These are phyloP conservation scores for Gracilaria vermiculophylla DNA, from an alignment of 23 red algal species.

Conservation along the genomic window DNA sequence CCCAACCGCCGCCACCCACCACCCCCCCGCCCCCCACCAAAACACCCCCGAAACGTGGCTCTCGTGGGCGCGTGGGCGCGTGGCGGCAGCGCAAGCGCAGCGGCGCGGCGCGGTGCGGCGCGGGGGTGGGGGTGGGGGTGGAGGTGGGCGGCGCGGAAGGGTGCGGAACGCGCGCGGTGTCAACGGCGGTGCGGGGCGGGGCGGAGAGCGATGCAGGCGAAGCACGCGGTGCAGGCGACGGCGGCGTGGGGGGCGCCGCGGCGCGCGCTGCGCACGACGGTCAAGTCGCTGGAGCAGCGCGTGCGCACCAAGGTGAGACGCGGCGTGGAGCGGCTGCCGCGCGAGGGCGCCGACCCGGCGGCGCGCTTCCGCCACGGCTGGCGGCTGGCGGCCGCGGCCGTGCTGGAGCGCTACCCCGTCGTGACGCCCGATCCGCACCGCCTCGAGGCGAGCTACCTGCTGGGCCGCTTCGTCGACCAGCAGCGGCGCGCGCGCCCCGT, in stretches of 20 bases:
- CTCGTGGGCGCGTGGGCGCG: too few species aligned
- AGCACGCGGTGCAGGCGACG: too few species aligned
- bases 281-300: slow-evolving; percentile 4
- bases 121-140: too few species aligned
- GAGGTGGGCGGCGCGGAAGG: background rate
- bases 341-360: slow-evolving; percentile 40
- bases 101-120: too few species aligned
- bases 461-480: slow-evolving; percentile 28
- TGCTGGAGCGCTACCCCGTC: slow-evolving; percentile 79
- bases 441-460: slow-evolving; percentile 52
- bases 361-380: slow-evolving; percentile 36
- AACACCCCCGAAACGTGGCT: too few species aligned
- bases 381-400: slow-evolving; percentile 62
- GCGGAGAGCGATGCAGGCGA: slow-evolving; percentile 17
- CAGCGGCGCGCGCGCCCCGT: slow-evolving; percentile 40
- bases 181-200: too few species aligned
- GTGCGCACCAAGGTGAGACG: slow-evolving; percentile 45
- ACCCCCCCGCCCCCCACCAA: too few species aligned
- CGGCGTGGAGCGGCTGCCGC: slow-evolving; percentile 43
- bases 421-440: slow-evolving; percentile 65
- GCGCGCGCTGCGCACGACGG: background rate
- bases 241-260: background rate
- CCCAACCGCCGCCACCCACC: too few species aligned
- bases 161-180: too few species aligned
- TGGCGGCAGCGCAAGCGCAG: too few species aligned